A percentile compares a stretch with the other conserved stretches of the same genome.
Evolutionary conservation across 2,329 filamentous ascomycete species (phyloP).

Genomic region (Trichoderma sp.): DNA sequence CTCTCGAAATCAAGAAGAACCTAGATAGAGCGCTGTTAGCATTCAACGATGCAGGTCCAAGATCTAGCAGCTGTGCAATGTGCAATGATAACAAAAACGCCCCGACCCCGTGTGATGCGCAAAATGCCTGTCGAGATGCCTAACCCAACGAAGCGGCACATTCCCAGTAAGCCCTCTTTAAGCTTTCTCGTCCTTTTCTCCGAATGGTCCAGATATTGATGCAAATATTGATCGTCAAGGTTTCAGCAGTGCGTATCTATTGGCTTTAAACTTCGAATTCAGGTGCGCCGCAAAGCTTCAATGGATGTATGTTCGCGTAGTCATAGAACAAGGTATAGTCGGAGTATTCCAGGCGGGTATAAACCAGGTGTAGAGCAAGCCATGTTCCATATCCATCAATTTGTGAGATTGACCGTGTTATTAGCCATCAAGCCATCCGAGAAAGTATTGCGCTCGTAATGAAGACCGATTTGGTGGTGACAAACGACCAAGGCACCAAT

Average conservation of each 20-base stretch:
- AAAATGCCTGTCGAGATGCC: not conserved
- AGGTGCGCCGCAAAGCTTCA: not conserved
- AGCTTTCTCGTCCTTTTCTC: not conserved
- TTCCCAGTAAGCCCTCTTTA: not conserved
- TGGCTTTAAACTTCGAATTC: not conserved
- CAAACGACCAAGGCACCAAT: not conserved
- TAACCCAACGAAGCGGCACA: not conserved
- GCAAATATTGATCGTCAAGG: not conserved
- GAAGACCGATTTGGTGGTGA: not conserved
- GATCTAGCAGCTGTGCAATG: not conserved
- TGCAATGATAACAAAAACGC: not conserved
- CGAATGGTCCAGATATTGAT: not conserved
- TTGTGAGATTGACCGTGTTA: not conserved
- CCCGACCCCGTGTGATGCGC: not conserved
- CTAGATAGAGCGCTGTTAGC: constrained; percentile 34
- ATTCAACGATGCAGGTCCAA: not conserved
- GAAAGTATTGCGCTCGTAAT: not conserved
- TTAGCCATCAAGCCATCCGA: not conserved
- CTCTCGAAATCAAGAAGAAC: constrained; percentile 47
- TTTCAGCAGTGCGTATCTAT: not conserved
- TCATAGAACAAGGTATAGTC: not conserved
- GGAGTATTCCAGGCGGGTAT: not conserved
- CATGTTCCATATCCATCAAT: not conserved
- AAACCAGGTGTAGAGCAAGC: too few species aligned
- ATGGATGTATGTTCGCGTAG: not conserved